Evolutionary conservation across 176 grass and related monocot genomes (phyloP).

Genomic region (Eleusine indica): DNA sequence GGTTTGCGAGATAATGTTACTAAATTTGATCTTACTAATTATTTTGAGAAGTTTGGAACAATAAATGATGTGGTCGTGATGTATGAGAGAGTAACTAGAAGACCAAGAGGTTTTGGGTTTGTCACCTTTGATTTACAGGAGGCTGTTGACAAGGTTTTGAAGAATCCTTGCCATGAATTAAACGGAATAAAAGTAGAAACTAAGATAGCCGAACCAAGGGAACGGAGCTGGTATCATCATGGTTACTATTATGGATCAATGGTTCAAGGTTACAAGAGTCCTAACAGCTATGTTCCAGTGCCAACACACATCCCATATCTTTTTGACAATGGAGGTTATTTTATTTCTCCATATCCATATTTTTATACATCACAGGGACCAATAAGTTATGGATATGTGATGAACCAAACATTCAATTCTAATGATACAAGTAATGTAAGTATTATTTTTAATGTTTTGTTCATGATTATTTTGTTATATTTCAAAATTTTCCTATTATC

Average conservation of each 20-base stretch:
- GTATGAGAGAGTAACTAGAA: conserved; percentile 35
- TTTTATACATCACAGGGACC: neutral
- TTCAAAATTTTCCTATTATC: neutral
- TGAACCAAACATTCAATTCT: neutral
- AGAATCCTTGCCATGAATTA: conserved; percentile 51
- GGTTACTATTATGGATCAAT: neutral
- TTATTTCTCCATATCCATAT: neutral
- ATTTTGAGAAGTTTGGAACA: conserved; percentile 65
- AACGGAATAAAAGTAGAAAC: conserved; percentile 53
- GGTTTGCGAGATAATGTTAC: conserved; percentile 55
- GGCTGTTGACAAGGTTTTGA: conserved; percentile 43
- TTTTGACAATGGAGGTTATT: neutral
- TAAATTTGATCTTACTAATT: conserved; percentile 36
- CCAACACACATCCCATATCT: neutral
- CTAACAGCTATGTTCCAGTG: neutral
- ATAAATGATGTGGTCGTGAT: conserved; percentile 60
- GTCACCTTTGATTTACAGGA: conserved; percentile 58
- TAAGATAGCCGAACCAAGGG: conserved; percentile 49
- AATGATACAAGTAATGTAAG: neutral
- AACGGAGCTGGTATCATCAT: neutral
- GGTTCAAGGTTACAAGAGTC: neutral
- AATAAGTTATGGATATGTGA: neutral
- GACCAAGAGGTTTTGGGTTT: conserved; percentile 66
- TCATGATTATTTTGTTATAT: neutral
- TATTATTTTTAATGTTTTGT: neutral